Evolutionary conservation across 2,329 filamentous ascomycete species (phyloP), one percentile per base, ranked within the genome.

Genomic region (Lecanosticta acicola): DNA sequence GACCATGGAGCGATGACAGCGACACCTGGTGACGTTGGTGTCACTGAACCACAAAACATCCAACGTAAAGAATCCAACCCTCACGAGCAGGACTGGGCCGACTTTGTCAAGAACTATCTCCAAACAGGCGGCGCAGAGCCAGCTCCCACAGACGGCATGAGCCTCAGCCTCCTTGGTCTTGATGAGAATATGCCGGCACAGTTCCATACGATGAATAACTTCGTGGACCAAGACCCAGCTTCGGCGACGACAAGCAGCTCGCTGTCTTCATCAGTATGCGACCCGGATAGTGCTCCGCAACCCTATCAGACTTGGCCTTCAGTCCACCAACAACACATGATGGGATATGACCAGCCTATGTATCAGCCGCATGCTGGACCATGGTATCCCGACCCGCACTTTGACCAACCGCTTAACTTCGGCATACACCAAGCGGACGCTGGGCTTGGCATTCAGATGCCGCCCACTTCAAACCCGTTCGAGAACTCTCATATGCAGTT

Each of bases 391-490:
- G 44, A 50, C 18, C 42, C 44, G 32, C 48, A 36, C 17, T 53
- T 46, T 32, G 43, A 52, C 10, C 51, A 44, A 14, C 43, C 32
- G 13, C 32, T 41, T 17, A 45, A 41, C 24, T 50, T 54, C 40
- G 38, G 39, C 32, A 47, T 48, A 29, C 39, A 29, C 21, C 45
- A 45, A 11, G 38, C 45, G 37, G 38, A 32, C 40, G 47, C 52
- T 37, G 47, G 44, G 11, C 39, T 54, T 24, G 51, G 47, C 36
- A 54, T 52, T 20, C 51, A 52, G n/a, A 45, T 54, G 47, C 49
- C 49, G n/a, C 48, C 53, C 4, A 53, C 53, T 11, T 54, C 53
- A 18, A 46, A 53, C 36, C 49, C 53, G 11, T 38, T 45, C n/a
- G 43, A 44, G n/a, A 39, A 39, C 13, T 41, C 45, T 1, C 34